Conservation (phyloP, 768 basidiomycete genomes). For the Collybiopsis luxurians region DNA sequence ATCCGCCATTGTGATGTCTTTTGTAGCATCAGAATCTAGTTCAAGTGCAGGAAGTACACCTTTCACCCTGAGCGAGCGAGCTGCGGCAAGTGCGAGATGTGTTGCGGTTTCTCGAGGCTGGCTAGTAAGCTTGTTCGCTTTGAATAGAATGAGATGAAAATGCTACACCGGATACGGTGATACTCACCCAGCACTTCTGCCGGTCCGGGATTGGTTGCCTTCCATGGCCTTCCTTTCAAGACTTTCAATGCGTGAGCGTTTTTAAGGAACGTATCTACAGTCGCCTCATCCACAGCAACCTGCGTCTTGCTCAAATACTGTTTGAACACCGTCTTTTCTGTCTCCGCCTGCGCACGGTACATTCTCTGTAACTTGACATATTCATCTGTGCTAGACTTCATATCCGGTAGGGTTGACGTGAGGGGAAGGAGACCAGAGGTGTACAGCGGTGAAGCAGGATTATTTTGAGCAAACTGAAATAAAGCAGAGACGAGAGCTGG, state of each 20-base stretch:
- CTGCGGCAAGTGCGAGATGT: conserved; percentile 73
- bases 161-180: too few relatives aligned
- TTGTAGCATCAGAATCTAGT: background rate
- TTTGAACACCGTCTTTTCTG: conserved; percentile 61
- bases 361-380: conserved; percentile 86
- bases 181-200: background rate
- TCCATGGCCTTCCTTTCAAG: conserved; percentile 63
- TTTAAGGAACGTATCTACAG: conserved; percentile 74
- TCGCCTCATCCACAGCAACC: conserved; percentile 42
- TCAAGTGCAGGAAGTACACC: conserved; percentile 43
- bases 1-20: background rate
- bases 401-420: conserved; percentile 88
- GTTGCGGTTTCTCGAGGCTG: conserved; percentile 58
- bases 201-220: conserved; percentile 41
- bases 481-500: conserved; percentile 23
- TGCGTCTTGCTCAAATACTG: conserved; percentile 31
- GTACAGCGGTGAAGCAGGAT: conserved; percentile 60
- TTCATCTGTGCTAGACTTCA: conserved; percentile 84
- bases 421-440: conserved; percentile 77
- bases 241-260: conserved; percentile 75
- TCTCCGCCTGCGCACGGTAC: conserved; percentile 75
- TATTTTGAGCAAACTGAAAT: conserved; percentile 14
- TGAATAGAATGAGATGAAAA: background rate
- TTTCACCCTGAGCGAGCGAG: conserved; percentile 32
- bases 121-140: conserved; percentile 39